Conservation (phyloP, 1,284 basidiomycete species). For the Kalmanozyma brasiliensis region DNA sequence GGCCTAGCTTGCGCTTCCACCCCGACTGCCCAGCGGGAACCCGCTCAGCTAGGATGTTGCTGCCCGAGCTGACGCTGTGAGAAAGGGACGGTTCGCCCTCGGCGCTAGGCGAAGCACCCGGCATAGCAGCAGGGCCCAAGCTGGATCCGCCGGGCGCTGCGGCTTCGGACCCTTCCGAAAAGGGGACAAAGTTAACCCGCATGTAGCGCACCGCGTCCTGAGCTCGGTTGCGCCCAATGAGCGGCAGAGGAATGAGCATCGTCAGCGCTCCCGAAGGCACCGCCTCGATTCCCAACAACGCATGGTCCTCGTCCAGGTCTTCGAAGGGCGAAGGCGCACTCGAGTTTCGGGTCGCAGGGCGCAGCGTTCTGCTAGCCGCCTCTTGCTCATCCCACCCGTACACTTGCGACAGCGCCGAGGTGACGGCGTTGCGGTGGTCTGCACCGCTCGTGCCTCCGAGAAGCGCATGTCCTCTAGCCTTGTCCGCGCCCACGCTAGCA, state of each 20-base stretch:
- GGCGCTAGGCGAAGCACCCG: conserved; percentile 4
- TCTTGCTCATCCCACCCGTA: conserved; percentile 36
- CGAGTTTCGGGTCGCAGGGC: neutral
- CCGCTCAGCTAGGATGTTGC: conserved; percentile 10
- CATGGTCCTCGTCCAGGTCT: conserved; percentile 31
- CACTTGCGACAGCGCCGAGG: conserved; percentile 23
- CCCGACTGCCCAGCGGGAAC: conserved; percentile 13
- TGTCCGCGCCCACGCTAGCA: neutral
- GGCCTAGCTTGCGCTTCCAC: conserved; percentile 46
- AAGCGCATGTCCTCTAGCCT: neutral
- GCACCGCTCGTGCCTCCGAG: neutral
- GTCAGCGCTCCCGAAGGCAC: conserved; percentile 50
- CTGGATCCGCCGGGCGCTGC: neutral
- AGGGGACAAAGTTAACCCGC: conserved; percentile 53
- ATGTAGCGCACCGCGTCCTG: conserved; percentile 42
- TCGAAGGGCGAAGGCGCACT: conserved; percentile 10
- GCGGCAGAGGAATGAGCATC: conserved; percentile 58
- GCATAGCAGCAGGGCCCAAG: neutral
- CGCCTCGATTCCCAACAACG: conserved; percentile 47
- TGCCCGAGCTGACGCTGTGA: conserved; percentile 26
- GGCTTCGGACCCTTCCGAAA: conserved; percentile 9
- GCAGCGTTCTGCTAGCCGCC: conserved; percentile 9
- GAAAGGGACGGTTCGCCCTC: conserved; percentile 15
- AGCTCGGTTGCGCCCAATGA: conserved; percentile 21
- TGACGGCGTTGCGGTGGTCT: conserved; percentile 20